These are phyloP conservation scores for Diutina rugosa DNA, from an alignment of 1,139 yeast genomes.

Conservation along the genomic window DNA sequence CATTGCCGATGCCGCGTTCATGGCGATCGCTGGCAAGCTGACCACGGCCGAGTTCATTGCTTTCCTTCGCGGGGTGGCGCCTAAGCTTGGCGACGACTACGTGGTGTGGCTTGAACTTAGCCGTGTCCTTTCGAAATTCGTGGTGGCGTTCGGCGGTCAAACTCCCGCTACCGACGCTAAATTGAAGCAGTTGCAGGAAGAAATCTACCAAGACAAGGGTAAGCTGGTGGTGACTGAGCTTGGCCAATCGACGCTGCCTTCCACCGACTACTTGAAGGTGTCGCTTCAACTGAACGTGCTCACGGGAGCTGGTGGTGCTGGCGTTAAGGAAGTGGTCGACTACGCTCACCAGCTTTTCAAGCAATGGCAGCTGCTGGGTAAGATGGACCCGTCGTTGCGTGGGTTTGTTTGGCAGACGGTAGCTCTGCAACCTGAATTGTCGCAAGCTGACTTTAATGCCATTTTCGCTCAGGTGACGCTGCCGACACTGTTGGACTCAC, in stretches of 20 bases:
- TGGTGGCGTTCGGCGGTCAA: conserved; percentile 33
- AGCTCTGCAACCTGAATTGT: conserved; percentile 27
- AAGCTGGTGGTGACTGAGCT: not conserved
- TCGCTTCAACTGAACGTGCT: conserved; percentile 2
- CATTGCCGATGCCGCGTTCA: conserved; percentile 48
- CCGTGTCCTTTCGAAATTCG: conserved; percentile 27
- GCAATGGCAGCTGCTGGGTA: conserved; percentile 19
- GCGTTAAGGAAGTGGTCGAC: not conserved
- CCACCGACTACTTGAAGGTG: not conserved
- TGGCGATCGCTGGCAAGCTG: conserved; percentile 51
- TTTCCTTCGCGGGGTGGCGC: not conserved
- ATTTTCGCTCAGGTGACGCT: conserved; percentile 35
- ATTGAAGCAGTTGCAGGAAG: conserved; percentile 17
- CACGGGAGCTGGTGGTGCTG: not conserved
- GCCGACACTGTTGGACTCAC: conserved; percentile 55
- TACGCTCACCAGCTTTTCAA: conserved; percentile 31
- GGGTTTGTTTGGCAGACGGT: conserved; percentile 39
- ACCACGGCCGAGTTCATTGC: conserved; percentile 33
- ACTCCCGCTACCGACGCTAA: conserved; percentile 8
- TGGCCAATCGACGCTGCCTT: not conserved
- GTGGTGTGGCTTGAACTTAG: conserved; percentile 59
- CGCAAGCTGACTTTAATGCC: conserved; percentile 30
- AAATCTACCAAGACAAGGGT: not conserved
- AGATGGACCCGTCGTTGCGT: conserved; percentile 44
- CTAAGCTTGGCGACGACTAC: conserved; percentile 19